Base-by-base conservation (phyloP, 176 grass and related monocot genomes). In the Carex myosuroides region DNA sequence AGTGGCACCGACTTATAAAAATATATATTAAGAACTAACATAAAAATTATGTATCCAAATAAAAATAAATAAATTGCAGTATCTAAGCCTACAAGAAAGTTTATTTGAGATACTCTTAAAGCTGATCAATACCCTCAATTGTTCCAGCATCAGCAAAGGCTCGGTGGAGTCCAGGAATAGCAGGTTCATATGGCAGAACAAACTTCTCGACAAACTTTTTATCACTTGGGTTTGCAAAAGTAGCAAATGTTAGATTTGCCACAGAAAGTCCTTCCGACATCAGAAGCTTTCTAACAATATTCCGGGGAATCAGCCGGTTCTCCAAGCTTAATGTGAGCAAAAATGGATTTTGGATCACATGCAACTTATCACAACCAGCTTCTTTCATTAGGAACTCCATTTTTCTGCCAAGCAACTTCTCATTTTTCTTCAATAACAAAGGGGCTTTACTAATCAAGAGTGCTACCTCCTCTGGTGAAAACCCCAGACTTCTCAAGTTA, bases 291-390 rank as follows among this genome's bases (percentile, higher is more conserved):
- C 80, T 16, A n/a, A 55, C 88, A 5, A 70, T 88, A 85, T 62
- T 78, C 30, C 88, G 86, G n/a, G 88, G 94, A 2, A 84, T 57
- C 33, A 92, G 64, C 82, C 90, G 83, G 68, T 94, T 90, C 72
- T 84, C 56, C 60, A 97, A 79, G 65, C 89, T 94, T 21, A 37
- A 68, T 4, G 29, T 64, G 46, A 94, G 69, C 30, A 97, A 4
- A 50, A 58, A 16, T 26, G 91, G 86, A 39, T 55, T 70, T 29
- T 0, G 61, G 16, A 86, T 57, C 59, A 94, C 21, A 65, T 57
- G 4, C 8, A 13, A 62, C 3, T 42, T 46, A 44, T 12, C 5
- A 84, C 78, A 97, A 20, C 81, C 57, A 8, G 37, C 42, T 33
- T 83, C 61, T 14, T n/a, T 83, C 29, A 42, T 12, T 8, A 92